phyloP scores from a whole-genome alignment of 2,329 filamentous ascomycete genomes.

The Stagonosporopsis chrysanthemi region DNA sequence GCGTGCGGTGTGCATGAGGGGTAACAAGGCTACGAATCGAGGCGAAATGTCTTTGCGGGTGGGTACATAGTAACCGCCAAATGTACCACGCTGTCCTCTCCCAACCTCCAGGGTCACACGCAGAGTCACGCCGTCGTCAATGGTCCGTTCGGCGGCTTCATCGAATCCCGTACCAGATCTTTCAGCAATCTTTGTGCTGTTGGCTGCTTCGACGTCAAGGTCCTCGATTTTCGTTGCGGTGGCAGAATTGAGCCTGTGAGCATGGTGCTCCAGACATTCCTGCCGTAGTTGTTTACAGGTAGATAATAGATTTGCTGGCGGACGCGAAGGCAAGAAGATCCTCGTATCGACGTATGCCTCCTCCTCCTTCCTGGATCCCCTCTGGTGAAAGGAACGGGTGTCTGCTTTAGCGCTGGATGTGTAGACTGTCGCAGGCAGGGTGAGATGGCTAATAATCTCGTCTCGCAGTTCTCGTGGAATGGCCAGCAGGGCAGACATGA shows the following conservation, averaged over 20 bases:
- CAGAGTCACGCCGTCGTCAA: constrained; percentile 26
- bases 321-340: constrained; percentile 34
- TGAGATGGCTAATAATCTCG: constrained; percentile 32
- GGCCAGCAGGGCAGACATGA: constrained; percentile 22
- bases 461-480: constrained; percentile 42
- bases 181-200: constrained; percentile 21
- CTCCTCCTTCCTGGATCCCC: constrained; percentile 2
- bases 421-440: constrained; percentile 31
- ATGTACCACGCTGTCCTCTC: constrained; percentile 20
- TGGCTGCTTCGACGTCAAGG: neutral
- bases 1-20: constrained; percentile 25
- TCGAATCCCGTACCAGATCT: constrained; percentile 24
- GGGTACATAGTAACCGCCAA: constrained; percentile 35
- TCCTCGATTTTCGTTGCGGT: neutral
- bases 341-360: constrained; percentile 37
- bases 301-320: constrained; percentile 31
- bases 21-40: constrained; percentile 35
- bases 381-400: constrained; percentile 20
- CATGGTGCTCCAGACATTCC: constrained; percentile 32
- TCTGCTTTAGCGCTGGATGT: constrained; percentile 29
- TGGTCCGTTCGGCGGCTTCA: constrained; percentile 31
- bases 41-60: constrained; percentile 35
- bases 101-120: constrained; percentile 39
- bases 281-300: constrained; percentile 39
- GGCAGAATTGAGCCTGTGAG: constrained; percentile 21